A percentile compares a stretch with the other conserved stretches of the same genome.
Conservation (phyloP, 1,284 basidiomycete genomes). For the Marasmius fiardii region DNA sequence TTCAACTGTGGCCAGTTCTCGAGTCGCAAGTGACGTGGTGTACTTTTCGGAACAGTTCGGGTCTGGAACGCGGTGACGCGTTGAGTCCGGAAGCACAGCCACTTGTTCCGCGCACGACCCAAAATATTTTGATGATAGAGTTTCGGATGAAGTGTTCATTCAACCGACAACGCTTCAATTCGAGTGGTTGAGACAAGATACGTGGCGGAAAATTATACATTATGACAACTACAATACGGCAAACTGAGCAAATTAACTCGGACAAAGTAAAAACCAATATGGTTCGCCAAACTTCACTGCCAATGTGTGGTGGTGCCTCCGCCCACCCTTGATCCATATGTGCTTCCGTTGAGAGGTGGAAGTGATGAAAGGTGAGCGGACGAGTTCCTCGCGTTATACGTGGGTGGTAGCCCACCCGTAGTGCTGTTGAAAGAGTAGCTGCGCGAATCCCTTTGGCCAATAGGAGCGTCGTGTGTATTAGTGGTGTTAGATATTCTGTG, state of each 20-base stretch:
- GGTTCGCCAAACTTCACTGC: not conserved
- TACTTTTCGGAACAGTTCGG: not conserved
- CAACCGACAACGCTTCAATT: too few species aligned
- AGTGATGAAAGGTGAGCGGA: too few species aligned
- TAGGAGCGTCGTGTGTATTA: not conserved
- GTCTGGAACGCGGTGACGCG: not conserved
- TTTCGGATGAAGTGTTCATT: too few species aligned
- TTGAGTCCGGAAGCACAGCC: not conserved
- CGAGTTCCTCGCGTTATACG: not conserved
- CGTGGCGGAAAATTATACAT: not conserved
- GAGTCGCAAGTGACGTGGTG: not conserved
- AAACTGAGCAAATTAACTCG: not conserved
- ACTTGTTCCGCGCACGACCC: not conserved
- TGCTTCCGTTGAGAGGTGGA: not conserved
- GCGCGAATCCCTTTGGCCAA: not conserved
- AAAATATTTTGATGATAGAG: not conserved
- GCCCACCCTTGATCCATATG: not conserved
- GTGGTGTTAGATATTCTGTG: constrained; percentile 3
- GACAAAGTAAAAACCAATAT: not conserved
- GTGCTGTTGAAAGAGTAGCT: not conserved
- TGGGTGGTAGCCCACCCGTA: not conserved
- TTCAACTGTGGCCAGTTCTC: not conserved
- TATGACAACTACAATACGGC: not conserved
- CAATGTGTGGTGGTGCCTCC: not conserved
- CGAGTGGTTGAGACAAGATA: too few species aligned